Evolutionary conservation across 257 asterid genomes (phyloP).

Genomic region (Solanum neorickii): DNA sequence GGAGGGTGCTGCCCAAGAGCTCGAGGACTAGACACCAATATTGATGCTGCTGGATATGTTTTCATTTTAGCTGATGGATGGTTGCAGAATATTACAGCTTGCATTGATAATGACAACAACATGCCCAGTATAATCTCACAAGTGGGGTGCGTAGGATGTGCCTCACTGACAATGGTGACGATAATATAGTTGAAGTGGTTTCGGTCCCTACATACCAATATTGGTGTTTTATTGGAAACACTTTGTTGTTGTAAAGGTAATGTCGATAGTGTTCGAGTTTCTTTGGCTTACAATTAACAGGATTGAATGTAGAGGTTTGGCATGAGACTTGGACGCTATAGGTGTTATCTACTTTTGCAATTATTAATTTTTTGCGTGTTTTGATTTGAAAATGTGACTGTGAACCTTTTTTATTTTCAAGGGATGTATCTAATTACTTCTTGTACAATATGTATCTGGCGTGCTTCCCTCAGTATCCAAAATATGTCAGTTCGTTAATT

Average conservation of each 20-base stretch:
- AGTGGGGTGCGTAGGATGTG: neutral
- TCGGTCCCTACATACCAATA: neutral
- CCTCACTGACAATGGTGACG: neutral
- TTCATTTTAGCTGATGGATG: neutral
- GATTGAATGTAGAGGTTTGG: neutral
- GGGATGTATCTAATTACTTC: neutral
- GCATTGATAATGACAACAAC: neutral
- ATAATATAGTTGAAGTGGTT: neutral
- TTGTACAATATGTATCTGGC: neutral
- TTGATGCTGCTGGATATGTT: neutral
- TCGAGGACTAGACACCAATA: conserved; percentile 4
- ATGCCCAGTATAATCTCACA: neutral
- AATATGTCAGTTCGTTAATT: neutral
- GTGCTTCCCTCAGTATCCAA: neutral
- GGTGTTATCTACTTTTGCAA: neutral
- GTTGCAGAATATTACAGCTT: neutral
- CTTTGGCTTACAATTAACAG: neutral
- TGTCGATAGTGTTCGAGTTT: neutral
- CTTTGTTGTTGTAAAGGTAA: neutral
- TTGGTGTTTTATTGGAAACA: neutral
- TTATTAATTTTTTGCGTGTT: neutral
- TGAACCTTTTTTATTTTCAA: neutral
- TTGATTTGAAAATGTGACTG: neutral
- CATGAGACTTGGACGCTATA: neutral
- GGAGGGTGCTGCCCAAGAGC: conserved; percentile 33